Evolutionary conservation across 345 rosid genomes (phyloP), one percentile per base, ranked within the genome.

Genomic region (Hypericum perforatum): DNA sequence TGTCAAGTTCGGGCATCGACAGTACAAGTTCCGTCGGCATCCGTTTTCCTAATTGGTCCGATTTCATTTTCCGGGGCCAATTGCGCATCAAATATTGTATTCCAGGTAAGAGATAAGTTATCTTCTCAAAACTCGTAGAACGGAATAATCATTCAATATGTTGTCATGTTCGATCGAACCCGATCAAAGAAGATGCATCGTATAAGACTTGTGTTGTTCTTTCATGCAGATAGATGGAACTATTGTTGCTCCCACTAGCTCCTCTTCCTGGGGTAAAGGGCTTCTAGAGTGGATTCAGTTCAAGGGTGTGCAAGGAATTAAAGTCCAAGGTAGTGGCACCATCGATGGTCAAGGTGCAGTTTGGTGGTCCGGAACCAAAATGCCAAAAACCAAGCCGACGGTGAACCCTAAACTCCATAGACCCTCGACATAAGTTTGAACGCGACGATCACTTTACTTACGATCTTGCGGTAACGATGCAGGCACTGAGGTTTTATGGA

Each of bases 291-390:
- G 97, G 97, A 76, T 89, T 8, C 84, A 83, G 43, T 86, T 89
- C 73, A 75, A 70, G 44, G 64, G 82, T 56, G 80, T 89, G 5
- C 42, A 60, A 39, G 78, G 80, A 49, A 74, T 89, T 63, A 76
- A 82, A 47, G 49, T 89, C 36, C 68, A 12, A 60, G 95, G 97
- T 16, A 74, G 78, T 67, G 97, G 97, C 39, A 63, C 58, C 13
- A 75, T 89, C n/a, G 97, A 89, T 45, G 97, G 97, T 16, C 78
- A 63, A 68, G 95, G 97, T 59, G 78, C 89, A 0, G 85, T 76
- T 44, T 84, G 95, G 95, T 86, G 95, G 97, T 66, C 65, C 36
- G 49, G 42, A 9, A 56, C 67, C 5, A 76, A 72, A 58, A 76
- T 78, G 92, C 84, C 94, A 48, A 39, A 76, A 47, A 83, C 84